Conservation (phyloP, 208 protist species). For the Leptomonas pyrrhocoris region DNA sequence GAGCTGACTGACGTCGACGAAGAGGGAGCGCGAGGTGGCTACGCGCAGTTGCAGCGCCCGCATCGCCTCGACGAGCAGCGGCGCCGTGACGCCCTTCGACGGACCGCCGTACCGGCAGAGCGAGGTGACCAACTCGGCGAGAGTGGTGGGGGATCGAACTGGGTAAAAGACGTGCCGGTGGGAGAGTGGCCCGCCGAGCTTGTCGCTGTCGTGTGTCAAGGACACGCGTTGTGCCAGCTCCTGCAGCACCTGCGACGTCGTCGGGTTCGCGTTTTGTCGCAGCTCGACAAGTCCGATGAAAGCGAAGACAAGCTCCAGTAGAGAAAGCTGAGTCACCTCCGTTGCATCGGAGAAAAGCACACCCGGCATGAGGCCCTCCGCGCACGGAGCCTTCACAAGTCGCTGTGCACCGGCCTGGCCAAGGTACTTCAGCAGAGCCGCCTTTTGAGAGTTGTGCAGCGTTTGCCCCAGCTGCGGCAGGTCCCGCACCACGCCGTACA, state of each 20-base stretch:
- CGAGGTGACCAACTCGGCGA: constrained; percentile 39
- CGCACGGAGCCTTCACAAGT: constrained; percentile 44
- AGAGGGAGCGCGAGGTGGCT: constrained; percentile 30
- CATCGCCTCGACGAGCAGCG: constrained; percentile 24
- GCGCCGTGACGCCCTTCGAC: constrained; percentile 13
- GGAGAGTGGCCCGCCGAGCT: too few species aligned
- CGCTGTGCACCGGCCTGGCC: constrained; percentile 49
- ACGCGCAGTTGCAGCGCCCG: constrained; percentile 15
- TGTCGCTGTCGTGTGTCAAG: too few species aligned
- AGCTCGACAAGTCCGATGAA: constrained; percentile 62
- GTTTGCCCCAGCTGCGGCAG: constrained; percentile 30
- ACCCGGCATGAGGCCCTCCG: constrained; percentile 24
- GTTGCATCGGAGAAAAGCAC: constrained; percentile 36
- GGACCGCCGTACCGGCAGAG: constrained; percentile 37
- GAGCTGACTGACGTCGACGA: constrained; percentile 42
- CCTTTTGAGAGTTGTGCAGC: constrained; percentile 43
- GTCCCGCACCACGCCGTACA: constrained; percentile 34
- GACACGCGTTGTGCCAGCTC: constrained; percentile 17
- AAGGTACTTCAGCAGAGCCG: constrained; percentile 54
- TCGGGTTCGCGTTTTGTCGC: constrained; percentile 54
- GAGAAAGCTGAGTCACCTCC: constrained; percentile 40
- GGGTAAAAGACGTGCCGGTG: not conserved
- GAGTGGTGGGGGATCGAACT: constrained; percentile 43
- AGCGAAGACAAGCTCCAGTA: constrained; percentile 48
- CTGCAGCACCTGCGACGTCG: constrained; percentile 32